Base-by-base conservation (phyloP, 768 basidiomycete genomes). In the Lyophyllum semitale region DNA sequence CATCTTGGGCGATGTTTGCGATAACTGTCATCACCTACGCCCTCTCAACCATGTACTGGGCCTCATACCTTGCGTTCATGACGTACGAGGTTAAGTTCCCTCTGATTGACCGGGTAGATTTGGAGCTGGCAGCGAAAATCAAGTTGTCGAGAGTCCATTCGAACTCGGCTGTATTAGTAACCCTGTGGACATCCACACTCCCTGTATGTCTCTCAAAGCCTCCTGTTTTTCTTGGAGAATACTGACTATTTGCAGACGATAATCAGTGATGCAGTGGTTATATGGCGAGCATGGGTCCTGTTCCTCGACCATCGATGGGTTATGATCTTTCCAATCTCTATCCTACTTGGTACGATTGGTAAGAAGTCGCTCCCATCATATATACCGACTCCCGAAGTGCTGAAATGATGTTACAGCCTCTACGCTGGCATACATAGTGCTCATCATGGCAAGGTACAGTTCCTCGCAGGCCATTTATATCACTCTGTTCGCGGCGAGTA, bases 151-250 rank as follows among this genome's bases (percentile, higher is more conserved):
- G 5, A 22, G 20, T 18, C 5, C 26, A 15, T 4, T n/a, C n/a
- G 30, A 13, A 18, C 12, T 23, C 20, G 22, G 35, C 53, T 1
- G 42, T 23, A n/a, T n/a, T 22, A 7, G 35, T 48, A 9, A 40
- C 46, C 9, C n/a, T 54, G 18, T 40, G 33, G 22, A 23, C 53
- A 41, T 47, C 53, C 20, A n/a, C 38, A 27, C 37, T 48, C 13
- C 53, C 29, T 18, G 53, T 54, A 48, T 6, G 46, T 23, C 33
- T 4, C 11, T 29, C 22, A 15, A 5, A 12, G 9, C 6, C 12
- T 22, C 30, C 5, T 48, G n/a, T 8, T 1, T 35, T 12, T 15
- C 12, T 64, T 62, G 46, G 71, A 61, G 30, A 66, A 63, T 5
- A 58, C 55, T 65, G 54, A 11, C 22, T 45, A 9, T 43, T 43